phyloP scores from a whole-genome alignment of 2,329 filamentous ascomycete genomes.

The Fusarium floridanum region DNA sequence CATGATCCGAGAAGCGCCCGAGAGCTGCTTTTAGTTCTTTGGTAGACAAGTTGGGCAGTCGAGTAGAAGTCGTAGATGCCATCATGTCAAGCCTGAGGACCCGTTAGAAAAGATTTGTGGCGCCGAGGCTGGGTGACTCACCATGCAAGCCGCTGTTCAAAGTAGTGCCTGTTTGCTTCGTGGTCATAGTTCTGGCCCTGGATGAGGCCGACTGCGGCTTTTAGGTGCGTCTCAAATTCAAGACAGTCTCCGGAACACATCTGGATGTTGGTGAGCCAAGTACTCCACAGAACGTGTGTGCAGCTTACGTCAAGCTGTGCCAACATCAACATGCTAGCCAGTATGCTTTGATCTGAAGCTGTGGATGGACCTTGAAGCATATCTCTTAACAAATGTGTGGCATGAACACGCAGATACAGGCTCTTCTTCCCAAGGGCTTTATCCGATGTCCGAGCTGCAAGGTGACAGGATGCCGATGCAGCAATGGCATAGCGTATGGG shows the following conservation, averaged over 20 bases:
- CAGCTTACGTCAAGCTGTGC: constrained; percentile 25
- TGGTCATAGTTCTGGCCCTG: not conserved
- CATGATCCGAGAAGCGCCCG: not conserved
- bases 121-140: no score
- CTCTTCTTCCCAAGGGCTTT: constrained; percentile 6
- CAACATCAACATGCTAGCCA: constrained; percentile 21
- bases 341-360: not conserved
- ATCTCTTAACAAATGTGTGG: not conserved
- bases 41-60: not conserved
- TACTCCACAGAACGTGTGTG: rapidly evolving
- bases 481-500: constrained; percentile 22
- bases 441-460: constrained; percentile 15
- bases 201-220: constrained; percentile 1
- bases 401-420: constrained; percentile 11
- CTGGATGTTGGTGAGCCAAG: not conserved
- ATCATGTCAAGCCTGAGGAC: constrained; percentile 19
- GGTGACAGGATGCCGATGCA: constrained; percentile 19
- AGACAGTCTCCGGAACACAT: constrained; percentile 26
- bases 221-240: constrained; percentile 18
- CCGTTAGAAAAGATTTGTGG: no score
- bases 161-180: not conserved
- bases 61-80: constrained; percentile 2
- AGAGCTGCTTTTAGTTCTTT: not conserved
- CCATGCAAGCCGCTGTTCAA: constrained; percentile 13
- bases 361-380: not conserved